A percentile compares a stretch with the other conserved stretches of the same genome.
These are phyloP conservation scores for Capronia epimyces DNA, from an alignment of 2,329 filamentous ascomycete species.

Conservation along the genomic window DNA sequence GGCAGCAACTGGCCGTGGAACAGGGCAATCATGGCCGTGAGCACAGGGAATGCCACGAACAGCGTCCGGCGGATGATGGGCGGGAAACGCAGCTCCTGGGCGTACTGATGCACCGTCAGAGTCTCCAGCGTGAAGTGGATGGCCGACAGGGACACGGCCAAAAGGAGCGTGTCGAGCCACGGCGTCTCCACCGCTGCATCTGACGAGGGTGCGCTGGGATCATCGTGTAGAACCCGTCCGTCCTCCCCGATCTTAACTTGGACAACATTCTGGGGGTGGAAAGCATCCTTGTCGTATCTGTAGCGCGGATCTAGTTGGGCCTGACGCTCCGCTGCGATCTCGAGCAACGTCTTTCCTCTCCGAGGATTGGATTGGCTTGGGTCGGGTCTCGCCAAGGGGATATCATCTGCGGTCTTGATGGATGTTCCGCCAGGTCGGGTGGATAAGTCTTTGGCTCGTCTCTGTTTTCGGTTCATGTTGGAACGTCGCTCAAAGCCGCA, in stretches of 20 bases:
- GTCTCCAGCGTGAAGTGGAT: slow-evolving; percentile 44
- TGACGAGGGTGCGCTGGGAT: not conserved
- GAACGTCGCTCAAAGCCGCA: not conserved
- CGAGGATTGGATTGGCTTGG: slow-evolving; percentile 10
- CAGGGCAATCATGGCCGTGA: slow-evolving; percentile 42
- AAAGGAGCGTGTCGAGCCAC: slow-evolving; percentile 40
- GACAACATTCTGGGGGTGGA: slow-evolving; percentile 23
- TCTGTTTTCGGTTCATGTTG: slow-evolving; percentile 26
- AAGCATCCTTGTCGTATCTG: slow-evolving; percentile 17
- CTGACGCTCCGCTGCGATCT: slow-evolving; percentile 43
- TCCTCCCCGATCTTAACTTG: slow-evolving; percentile 25
- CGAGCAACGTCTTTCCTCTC: slow-evolving; percentile 39
- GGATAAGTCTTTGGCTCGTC: slow-evolving; percentile 19
- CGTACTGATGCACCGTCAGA: slow-evolving; percentile 45
- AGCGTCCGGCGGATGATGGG: slow-evolving; percentile 33
- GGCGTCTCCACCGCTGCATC: slow-evolving; percentile 13
- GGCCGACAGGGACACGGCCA: slow-evolving; percentile 40
- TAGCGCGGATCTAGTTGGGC: slow-evolving; percentile 29
- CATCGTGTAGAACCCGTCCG: slow-evolving; percentile 17
- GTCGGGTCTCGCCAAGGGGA: slow-evolving; percentile 15
- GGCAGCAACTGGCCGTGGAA: slow-evolving; percentile 42
- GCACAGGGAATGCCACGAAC: slow-evolving; percentile 38
- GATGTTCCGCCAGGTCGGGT: not conserved
- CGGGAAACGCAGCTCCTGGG: slow-evolving; percentile 31
- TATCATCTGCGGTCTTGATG: slow-evolving; percentile 20